A percentile compares a stretch with the other conserved stretches of the same genome.
These are phyloP conservation scores for Glycine tomentella DNA, from an alignment of 306 rosid genomes.

Conservation along the genomic window DNA sequence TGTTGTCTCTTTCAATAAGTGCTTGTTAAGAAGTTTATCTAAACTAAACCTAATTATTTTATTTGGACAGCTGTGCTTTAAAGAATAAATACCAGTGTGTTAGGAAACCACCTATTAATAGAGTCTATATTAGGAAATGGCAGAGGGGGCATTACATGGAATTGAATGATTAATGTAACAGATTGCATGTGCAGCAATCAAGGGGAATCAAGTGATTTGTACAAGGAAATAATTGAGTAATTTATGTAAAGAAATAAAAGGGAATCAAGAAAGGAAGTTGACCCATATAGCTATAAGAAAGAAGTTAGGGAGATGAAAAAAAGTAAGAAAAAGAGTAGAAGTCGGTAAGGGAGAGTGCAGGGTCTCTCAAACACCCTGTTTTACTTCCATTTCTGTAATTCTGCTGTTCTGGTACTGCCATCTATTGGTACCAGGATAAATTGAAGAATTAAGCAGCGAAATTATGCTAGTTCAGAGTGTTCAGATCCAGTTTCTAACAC, in stretches of 20 bases:
- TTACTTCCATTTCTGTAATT: too few species aligned
- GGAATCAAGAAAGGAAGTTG: constrained; percentile 11
- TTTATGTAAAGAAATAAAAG: neutral
- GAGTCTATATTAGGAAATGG: constrained; percentile 12
- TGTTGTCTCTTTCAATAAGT: neutral
- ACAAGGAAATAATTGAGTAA: neutral
- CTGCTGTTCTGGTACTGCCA: too few species aligned
- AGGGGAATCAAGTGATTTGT: neutral
- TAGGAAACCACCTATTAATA: constrained; percentile 16
- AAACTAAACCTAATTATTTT: neutral
- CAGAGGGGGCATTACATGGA: neutral
- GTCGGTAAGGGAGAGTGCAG: too few species aligned
- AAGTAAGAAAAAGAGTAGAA: too few species aligned
- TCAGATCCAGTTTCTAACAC: neutral
- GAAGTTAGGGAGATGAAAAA: neutral
- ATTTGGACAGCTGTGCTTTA: constrained; percentile 6
- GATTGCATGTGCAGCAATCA: constrained; percentile 15
- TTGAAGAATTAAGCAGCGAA: neutral
- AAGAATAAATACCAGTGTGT: constrained; percentile 3
- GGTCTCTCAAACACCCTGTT: too few species aligned
- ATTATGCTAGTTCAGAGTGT: neutral
- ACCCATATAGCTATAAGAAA: neutral
- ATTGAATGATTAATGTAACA: constrained; percentile 18
- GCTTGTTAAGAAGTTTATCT: neutral
- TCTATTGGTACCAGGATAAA: too few species aligned